phyloP scores from a whole-genome alignment of 2,329 filamentous ascomycete species.

The Ceratocystis cacaofunesta region DNA sequence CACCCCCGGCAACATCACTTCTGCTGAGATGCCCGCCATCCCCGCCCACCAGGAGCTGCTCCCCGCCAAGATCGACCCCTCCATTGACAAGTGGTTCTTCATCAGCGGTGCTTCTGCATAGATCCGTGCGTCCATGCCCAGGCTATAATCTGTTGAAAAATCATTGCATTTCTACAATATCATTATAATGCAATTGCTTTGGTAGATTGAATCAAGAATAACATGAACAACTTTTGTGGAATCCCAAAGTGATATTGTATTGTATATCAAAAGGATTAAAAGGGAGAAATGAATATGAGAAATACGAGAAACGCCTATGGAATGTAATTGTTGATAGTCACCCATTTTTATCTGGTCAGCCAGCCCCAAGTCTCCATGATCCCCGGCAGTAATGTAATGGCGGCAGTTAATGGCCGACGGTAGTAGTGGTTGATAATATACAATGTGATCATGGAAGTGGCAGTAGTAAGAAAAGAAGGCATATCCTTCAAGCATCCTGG shows the following conservation, averaged over 20 bases:
- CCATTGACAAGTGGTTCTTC: constrained; percentile 99
- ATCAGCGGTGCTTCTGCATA: constrained; percentile 90
- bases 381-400: neutral
- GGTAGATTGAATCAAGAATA: neutral
- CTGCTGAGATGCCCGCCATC: constrained; percentile 58
- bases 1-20: constrained; percentile 57
- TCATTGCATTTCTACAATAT: constrained; percentile 18
- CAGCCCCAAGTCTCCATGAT: neutral
- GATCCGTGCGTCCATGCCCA: constrained; percentile 19
- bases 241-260: neutral
- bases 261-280: neutral
- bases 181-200: constrained; percentile 19
- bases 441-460: neutral
- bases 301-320: neutral
- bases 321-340: neutral
- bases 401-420: neutral
- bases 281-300: neutral
- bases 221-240: neutral
- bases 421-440: constrained; percentile 3
- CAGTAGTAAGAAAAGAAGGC: neutral
- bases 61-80: constrained; percentile 81
- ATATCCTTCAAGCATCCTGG: constrained; percentile 27
- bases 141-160: constrained; percentile 20
- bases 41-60: constrained; percentile 64
- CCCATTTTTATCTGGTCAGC: neutral